Percentiles rank a stretch among this genome's conserved stretches.
These are phyloP conservation scores for Penicillium sp. DNA, from an alignment of 2,329 filamentous ascomycete species.

Conservation along the genomic window DNA sequence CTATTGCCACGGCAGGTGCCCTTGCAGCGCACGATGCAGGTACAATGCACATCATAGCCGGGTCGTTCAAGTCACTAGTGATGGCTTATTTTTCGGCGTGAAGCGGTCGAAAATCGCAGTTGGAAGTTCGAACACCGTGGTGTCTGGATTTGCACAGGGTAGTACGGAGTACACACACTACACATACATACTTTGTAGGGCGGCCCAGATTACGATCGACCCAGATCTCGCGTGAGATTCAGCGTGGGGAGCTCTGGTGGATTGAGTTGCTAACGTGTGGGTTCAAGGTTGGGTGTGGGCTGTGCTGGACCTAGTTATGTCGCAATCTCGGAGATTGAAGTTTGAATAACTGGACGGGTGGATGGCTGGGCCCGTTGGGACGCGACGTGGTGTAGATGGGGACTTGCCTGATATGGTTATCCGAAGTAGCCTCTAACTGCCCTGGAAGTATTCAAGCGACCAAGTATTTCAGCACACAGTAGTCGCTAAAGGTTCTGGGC, in stretches of 20 bases:
- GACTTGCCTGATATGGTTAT: not conserved
- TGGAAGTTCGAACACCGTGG: too few species aligned
- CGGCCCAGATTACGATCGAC: slow-evolving; percentile 20
- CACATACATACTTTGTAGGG: not conserved
- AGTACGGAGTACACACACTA: too few species aligned
- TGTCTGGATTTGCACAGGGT: too few species aligned
- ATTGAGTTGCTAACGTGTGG: not conserved
- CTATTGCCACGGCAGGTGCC: not conserved
- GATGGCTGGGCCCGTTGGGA: not conserved
- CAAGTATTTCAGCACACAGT: not conserved
- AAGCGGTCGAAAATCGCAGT: too few species aligned
- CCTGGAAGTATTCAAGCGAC: not conserved
- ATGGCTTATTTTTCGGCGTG: too few species aligned
- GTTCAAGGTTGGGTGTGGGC: not conserved
- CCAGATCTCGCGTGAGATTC: slow-evolving; percentile 14
- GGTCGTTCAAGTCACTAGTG: not conserved
- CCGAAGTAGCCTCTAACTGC: not conserved
- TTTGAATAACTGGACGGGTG: not conserved
- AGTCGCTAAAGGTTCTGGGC: not conserved
- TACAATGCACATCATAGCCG: not conserved
- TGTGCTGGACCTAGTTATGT: not conserved
- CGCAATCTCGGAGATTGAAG: not conserved
- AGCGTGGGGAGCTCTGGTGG: slow-evolving; percentile 11
- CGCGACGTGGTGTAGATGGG: too few species aligned
- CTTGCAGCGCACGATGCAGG: not conserved